Evolutionary conservation across 2,329 filamentous ascomycete genomes (phyloP).

Genomic region (Cordyceps fumosorosea): DNA sequence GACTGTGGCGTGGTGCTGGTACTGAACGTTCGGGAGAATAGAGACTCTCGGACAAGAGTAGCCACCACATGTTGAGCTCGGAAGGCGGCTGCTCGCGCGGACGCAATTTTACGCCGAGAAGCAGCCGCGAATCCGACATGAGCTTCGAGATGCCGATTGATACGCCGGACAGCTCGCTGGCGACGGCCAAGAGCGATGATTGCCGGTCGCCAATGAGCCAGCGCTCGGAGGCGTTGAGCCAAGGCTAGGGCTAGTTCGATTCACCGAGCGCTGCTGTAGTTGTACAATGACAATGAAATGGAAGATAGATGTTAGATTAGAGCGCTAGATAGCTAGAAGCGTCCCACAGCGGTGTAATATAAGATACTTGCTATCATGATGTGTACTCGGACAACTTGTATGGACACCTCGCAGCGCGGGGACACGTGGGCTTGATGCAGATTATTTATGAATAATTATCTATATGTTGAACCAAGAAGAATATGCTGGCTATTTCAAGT

Average conservation of each 20-base stretch:
- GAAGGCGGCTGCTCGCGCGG: not conserved
- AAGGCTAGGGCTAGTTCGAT: not conserved
- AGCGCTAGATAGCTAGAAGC: constrained; percentile 12
- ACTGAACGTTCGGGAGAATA: constrained; percentile 31
- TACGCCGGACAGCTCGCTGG: constrained; percentile 12
- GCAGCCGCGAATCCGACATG: constrained; percentile 10
- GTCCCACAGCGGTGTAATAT: constrained; percentile 11
- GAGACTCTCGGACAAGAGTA: constrained; percentile 19
- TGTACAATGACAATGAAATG: constrained; percentile 8
- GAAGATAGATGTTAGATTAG: constrained; percentile 11
- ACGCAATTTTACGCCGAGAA: constrained; percentile 10
- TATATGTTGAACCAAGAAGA: not conserved
- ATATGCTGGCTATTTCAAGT: too few species aligned
- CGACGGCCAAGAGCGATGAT: constrained; percentile 9
- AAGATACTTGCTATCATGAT: constrained; percentile 2
- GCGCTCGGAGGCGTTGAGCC: not conserved
- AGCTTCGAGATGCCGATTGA: constrained; percentile 8
- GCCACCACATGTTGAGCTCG: not conserved
- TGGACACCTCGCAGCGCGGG: too few species aligned
- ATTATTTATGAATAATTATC: not conserved
- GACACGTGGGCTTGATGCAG: not conserved
- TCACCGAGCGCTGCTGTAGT: not conserved
- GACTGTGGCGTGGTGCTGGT: constrained; percentile 54
- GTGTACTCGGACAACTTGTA: too few species aligned
- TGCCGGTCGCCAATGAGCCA: constrained; percentile 8